Conservation (phyloP, 306 rosid genomes). For the Lathyrus oleraceus region DNA sequence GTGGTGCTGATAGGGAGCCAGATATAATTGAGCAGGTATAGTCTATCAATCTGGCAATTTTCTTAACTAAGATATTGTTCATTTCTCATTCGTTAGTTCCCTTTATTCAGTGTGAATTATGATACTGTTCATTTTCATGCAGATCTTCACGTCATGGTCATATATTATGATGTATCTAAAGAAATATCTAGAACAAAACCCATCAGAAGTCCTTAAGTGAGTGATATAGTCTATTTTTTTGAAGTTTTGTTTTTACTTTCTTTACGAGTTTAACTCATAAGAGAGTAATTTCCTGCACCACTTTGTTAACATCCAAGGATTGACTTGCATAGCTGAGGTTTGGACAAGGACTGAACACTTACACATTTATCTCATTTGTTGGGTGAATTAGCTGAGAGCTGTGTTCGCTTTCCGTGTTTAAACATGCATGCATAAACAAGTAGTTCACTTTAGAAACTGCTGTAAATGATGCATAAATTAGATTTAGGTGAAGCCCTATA, state of each 20-base stretch:
- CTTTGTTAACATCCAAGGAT: constrained; percentile 27
- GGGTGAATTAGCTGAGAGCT: constrained; percentile 20
- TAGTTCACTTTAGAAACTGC: constrained; percentile 3
- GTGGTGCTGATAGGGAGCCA: constrained; percentile 88
- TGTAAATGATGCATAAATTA: constrained; percentile 8
- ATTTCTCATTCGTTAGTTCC: constrained; percentile 23
- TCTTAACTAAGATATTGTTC: constrained; percentile 6
- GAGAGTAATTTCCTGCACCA: background rate
- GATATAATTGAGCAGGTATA: constrained; percentile 86
- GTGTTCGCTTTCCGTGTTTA: background rate
- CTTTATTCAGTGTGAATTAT: background rate
- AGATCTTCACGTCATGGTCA: constrained; percentile 89
- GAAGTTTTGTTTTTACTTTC: constrained; percentile 4
- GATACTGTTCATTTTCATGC: constrained; percentile 37
- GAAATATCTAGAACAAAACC: constrained; percentile 62
- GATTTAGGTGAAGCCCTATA: background rate
- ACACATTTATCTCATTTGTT: constrained; percentile 17
- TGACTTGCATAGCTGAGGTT: constrained; percentile 18
- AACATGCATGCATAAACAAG: constrained; percentile 3
- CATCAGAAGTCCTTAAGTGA: constrained; percentile 70
- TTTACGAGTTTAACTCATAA: constrained; percentile 15
- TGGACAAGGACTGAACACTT: constrained; percentile 11
- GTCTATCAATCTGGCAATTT: constrained; percentile 20
- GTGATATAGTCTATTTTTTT: constrained; percentile 37
- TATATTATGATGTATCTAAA: constrained; percentile 78